These are phyloP conservation scores for Hypericum perforatum DNA, from an alignment of 345 rosid genomes.

Conservation along the genomic window DNA sequence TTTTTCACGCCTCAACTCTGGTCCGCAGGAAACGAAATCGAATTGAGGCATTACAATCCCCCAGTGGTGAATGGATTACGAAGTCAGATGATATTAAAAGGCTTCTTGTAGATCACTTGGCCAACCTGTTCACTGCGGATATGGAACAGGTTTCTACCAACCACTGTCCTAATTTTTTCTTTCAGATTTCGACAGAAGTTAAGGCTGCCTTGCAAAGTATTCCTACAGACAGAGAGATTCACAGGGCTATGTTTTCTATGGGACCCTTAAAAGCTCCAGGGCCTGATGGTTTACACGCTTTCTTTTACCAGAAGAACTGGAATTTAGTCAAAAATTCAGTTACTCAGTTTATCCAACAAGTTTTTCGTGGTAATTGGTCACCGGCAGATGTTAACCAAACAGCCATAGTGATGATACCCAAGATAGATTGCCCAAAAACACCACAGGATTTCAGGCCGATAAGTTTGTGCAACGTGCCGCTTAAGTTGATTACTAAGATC, in stretches of 20 bases:
- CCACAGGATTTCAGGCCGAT: background rate
- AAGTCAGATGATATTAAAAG: too few species aligned
- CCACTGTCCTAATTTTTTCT: background rate
- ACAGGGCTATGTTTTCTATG: background rate
- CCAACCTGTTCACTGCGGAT: background rate
- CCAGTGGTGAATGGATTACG: background rate
- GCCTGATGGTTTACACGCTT: too few species aligned
- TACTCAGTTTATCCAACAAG: too few species aligned
- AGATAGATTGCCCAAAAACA: background rate
- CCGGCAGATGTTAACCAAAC: background rate
- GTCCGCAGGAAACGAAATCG: background rate
- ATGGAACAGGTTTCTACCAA: background rate
- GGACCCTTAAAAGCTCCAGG: background rate
- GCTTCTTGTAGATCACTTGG: background rate
- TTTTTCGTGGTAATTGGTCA: too few species aligned
- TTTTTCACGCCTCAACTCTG: background rate
- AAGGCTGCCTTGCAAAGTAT: background rate
- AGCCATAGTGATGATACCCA: background rate
- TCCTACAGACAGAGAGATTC: background rate
- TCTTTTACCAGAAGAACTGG: too few species aligned
- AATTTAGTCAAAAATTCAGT: too few species aligned
- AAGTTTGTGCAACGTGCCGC: background rate
- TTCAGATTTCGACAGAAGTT: background rate
- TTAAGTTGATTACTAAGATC: background rate
- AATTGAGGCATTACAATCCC: background rate